These are phyloP conservation scores for Debaryomycetaceae sp. DNA, from an alignment of 1,139 yeast genomes.

Conservation along the genomic window DNA sequence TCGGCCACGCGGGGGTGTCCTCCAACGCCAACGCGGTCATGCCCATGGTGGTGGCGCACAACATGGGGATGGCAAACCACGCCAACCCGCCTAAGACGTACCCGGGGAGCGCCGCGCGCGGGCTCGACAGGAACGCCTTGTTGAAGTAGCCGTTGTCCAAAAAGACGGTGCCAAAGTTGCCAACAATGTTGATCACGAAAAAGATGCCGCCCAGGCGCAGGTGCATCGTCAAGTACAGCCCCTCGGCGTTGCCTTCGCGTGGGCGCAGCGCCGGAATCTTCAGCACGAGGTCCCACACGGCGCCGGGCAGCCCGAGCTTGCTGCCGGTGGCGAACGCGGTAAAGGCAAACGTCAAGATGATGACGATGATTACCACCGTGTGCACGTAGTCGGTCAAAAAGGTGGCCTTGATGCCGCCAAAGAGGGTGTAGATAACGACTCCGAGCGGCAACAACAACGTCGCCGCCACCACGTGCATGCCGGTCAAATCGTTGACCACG, in stretches of 20 bases:
- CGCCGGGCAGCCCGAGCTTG: constrained; percentile 73
- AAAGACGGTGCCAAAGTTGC: constrained; percentile 86
- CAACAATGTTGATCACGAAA: constrained; percentile 77
- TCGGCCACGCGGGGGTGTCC: constrained; percentile 65
- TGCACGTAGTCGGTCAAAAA: constrained; percentile 85
- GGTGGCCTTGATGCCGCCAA: constrained; percentile 90
- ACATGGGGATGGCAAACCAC: constrained; percentile 88
- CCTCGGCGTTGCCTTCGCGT: constrained; percentile 63
- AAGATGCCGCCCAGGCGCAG: constrained; percentile 77
- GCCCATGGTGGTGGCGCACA: constrained; percentile 81
- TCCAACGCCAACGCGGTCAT: constrained; percentile 73
- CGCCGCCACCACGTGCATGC: constrained; percentile 79
- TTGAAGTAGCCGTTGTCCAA: constrained; percentile 89
- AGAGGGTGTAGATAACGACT: constrained; percentile 74
- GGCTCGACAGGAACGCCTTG: constrained; percentile 83
- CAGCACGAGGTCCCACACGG: constrained; percentile 66
- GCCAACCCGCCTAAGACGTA: constrained; percentile 86
- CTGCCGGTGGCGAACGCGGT: constrained; percentile 58
- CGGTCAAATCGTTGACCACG: constrained; percentile 70
- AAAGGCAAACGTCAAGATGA: constrained; percentile 60
- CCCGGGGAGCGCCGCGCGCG: constrained; percentile 85
- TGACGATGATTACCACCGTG: constrained; percentile 57
- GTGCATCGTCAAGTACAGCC: constrained; percentile 73
- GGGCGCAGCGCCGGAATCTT: constrained; percentile 57
- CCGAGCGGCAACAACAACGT: constrained; percentile 79